Percentiles rank a stretch among this genome's conserved stretches.
Evolutionary conservation across 2,329 filamentous ascomycete genomes (phyloP).

Genomic region (Nannizziopsis arthrosporioides): DNA sequence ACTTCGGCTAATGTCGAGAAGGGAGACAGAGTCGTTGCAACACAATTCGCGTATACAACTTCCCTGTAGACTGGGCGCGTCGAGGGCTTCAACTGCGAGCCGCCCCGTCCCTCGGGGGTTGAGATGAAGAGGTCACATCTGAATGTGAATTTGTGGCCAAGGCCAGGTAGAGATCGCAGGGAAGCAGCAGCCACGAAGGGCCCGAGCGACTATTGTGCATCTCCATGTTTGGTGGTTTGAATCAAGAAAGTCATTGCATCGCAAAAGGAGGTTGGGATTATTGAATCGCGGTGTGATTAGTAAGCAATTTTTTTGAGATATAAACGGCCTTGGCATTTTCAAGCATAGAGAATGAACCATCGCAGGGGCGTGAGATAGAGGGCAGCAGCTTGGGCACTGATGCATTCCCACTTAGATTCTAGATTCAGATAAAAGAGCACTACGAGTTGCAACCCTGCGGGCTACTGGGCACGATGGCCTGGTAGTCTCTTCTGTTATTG

Average conservation of each 20-base stretch:
- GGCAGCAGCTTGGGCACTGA: not conserved
- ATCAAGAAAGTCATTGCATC: not conserved
- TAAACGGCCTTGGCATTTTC: not conserved
- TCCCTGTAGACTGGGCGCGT: conserved; percentile 6
- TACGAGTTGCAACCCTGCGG: too few relatives aligned
- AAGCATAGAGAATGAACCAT: not conserved
- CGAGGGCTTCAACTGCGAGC: conserved; percentile 15
- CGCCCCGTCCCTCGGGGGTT: conserved; percentile 27
- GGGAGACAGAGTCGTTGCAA: conserved; percentile 5
- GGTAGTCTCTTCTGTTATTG: not conserved
- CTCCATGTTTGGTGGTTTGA: conserved; percentile 13
- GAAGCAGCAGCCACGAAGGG: conserved; percentile 10
- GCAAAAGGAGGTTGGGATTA: not conserved
- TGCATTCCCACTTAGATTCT: too few relatives aligned
- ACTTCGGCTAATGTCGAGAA: not conserved
- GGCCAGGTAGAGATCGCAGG: conserved; percentile 1
- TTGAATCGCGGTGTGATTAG: not conserved
- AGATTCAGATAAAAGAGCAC: too few relatives aligned
- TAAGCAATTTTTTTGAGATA: not conserved
- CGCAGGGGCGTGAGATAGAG: not conserved
- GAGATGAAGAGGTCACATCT: conserved; percentile 15
- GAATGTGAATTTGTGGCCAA: conserved; percentile 5
- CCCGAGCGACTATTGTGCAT: conserved; percentile 3
- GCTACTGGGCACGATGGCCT: too few relatives aligned
- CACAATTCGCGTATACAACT: conserved; percentile 2